Conservation (phyloP, 768 basidiomycete species). For the Hydnomerulius pinastri region DNA sequence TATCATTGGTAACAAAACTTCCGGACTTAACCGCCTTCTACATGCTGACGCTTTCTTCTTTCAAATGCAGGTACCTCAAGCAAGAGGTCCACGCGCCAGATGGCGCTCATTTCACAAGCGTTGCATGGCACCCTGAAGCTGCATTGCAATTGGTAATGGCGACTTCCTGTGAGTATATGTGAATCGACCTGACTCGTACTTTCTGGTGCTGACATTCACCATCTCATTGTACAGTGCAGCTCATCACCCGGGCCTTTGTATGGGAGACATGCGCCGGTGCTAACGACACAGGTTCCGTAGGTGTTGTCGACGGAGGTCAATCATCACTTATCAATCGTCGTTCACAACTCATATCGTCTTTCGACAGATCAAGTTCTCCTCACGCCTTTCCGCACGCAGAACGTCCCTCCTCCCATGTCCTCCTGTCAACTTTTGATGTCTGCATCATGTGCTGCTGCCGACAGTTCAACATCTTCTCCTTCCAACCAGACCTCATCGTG, state of each 20-base stretch:
- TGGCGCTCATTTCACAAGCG: constrained; percentile 63
- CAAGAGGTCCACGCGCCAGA: constrained; percentile 70
- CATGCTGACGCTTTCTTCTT: constrained; percentile 3
- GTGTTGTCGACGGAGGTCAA: constrained; percentile 87
- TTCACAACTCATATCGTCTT: constrained; percentile 1
- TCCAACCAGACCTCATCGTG: constrained; percentile 1
- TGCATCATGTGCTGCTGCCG: neutral
- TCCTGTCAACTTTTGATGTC: constrained; percentile 49
- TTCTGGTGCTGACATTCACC: constrained; percentile 3
- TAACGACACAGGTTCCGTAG: constrained; percentile 80
- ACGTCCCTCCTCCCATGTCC: constrained; percentile 98
- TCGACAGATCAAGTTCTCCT: constrained; percentile 68
- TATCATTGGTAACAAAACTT: constrained; percentile 75
- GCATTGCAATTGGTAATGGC: constrained; percentile 64
- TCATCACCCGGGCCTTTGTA: constrained; percentile 62
- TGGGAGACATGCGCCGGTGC: constrained; percentile 86
- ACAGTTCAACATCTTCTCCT: neutral
- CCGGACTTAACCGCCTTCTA: neutral
- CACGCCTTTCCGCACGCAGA: constrained; percentile 92
- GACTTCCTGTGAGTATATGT: constrained; percentile 54
- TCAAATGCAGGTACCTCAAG: constrained; percentile 77
- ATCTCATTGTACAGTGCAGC: constrained; percentile 38
- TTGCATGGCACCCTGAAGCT: constrained; percentile 88
- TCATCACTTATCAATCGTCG: constrained; percentile 8
- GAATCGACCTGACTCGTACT: neutral